A percentile compares a stretch with the other conserved stretches of the same genome.
These are phyloP conservation scores for Fusarium sp. DNA, from an alignment of 2,329 filamentous ascomycete genomes.

Conservation along the genomic window DNA sequence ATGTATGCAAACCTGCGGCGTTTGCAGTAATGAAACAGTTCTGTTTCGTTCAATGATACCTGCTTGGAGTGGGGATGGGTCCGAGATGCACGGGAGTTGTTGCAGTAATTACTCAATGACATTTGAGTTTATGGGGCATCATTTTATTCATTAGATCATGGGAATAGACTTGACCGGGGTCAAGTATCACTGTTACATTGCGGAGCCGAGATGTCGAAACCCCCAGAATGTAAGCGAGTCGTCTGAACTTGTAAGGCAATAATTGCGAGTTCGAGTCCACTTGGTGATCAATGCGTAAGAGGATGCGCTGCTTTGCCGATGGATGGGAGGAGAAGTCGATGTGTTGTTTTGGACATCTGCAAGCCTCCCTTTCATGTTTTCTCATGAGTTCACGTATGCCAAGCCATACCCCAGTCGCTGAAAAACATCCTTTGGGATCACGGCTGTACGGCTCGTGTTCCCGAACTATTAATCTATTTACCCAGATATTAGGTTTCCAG, in stretches of 20 bases:
- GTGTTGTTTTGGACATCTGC: neutral
- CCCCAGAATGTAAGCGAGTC: neutral
- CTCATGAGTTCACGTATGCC: too few relatives aligned
- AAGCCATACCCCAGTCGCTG: neutral
- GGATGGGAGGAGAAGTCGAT: too few relatives aligned
- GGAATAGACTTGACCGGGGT: neutral
- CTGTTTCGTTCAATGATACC: neutral
- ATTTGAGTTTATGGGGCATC: neutral
- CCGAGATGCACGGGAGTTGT: neutral
- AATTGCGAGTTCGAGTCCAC: neutral
- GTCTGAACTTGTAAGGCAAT: neutral
- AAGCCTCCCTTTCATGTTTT: too few relatives aligned
- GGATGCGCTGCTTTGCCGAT: too few relatives aligned
- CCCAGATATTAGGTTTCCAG: neutral
- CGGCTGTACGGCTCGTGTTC: neutral
- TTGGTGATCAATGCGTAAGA: neutral
- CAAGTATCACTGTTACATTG: neutral
- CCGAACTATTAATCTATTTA: neutral
- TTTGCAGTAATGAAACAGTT: neutral
- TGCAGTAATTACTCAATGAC: neutral
- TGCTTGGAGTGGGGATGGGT: too few relatives aligned
- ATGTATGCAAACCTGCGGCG: constrained; percentile 1
- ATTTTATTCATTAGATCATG: neutral
- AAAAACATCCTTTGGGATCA: neutral
- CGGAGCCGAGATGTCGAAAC: neutral